phyloP scores from a whole-genome alignment of 768 basidiomycete species.

The Psilocybe sp. region DNA sequence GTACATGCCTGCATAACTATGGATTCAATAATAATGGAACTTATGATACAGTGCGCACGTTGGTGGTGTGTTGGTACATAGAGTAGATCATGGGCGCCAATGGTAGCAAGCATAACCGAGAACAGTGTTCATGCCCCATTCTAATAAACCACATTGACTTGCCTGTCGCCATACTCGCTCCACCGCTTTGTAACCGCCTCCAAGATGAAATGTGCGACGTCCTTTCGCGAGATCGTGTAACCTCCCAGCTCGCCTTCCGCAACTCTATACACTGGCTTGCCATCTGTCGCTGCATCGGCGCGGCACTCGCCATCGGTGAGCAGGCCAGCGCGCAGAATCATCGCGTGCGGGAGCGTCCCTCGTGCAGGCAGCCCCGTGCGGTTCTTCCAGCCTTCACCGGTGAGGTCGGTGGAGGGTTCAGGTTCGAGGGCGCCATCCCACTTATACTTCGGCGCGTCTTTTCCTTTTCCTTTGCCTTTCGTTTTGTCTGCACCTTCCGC shows the following conservation, averaged over 20 bases:
- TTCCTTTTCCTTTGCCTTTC: too few relatives aligned
- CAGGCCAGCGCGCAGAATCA: conserved; percentile 54
- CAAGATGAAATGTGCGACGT: conserved; percentile 64
- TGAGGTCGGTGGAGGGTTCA: conserved; percentile 36
- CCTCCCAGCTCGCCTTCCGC: conserved; percentile 37
- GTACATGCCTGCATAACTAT: neutral
- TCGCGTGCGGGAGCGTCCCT: conserved; percentile 41
- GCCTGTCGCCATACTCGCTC: conserved; percentile 49
- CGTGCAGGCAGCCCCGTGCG: conserved; percentile 35
- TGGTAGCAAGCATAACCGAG: neutral
- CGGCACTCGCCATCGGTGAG: conserved; percentile 52
- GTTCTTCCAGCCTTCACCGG: conserved; percentile 40
- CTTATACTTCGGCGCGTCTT: too few relatives aligned
- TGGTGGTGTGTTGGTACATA: neutral
- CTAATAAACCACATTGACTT: conserved; percentile 47
- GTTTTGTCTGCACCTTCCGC: conserved; percentile 31
- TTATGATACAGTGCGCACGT: too few relatives aligned
- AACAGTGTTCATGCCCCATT: neutral
- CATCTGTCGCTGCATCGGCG: conserved; percentile 28
- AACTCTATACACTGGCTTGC: conserved; percentile 37
- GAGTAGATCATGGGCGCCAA: neutral
- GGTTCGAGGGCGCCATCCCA: conserved; percentile 16
- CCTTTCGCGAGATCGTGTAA: conserved; percentile 53
- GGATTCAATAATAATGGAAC: too few relatives aligned
- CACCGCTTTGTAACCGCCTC: conserved; percentile 44